Evolutionary conservation across 2,329 filamentous ascomycete species (phyloP).

Genomic region (Cercospora beticola): DNA sequence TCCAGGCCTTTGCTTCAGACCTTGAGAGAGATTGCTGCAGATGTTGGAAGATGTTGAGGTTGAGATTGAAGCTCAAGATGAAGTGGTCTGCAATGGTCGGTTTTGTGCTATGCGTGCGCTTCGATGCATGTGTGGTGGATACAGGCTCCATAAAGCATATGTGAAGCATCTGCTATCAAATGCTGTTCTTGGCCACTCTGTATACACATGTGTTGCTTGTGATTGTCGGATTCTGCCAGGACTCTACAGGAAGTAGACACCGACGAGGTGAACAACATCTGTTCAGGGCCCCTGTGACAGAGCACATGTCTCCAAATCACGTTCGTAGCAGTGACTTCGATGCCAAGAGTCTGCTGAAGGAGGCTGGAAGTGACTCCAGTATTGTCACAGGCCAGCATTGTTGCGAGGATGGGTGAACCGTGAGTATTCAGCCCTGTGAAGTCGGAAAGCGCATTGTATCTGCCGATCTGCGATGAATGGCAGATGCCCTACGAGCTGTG

Average conservation of each 20-base stretch:
- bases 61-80: not conserved
- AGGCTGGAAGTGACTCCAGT: not conserved
- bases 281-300: not conserved
- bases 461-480: not conserved
- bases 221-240: not conserved
- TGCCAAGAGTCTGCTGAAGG: not conserved
- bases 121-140: not conserved
- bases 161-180: not conserved
- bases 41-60: not conserved
- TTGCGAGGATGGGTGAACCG: not conserved
- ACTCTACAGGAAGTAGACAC: not conserved
- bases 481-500: not conserved
- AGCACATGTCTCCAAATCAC: not conserved
- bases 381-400: not conserved
- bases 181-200: not conserved
- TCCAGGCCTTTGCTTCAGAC: not conserved
- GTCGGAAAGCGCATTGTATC: not conserved
- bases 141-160: not conserved
- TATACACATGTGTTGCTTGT: not conserved
- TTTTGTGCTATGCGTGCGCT: not conserved
- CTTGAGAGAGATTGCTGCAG: not conserved
- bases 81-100: not conserved
- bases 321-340: not conserved
- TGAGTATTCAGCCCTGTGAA: not conserved
- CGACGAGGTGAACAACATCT: not conserved